A percentile compares a stretch with the other conserved stretches of the same genome.
These are phyloP conservation scores for Waltergamsia citrina DNA, from an alignment of 2,329 filamentous ascomycete genomes.

Conservation along the genomic window DNA sequence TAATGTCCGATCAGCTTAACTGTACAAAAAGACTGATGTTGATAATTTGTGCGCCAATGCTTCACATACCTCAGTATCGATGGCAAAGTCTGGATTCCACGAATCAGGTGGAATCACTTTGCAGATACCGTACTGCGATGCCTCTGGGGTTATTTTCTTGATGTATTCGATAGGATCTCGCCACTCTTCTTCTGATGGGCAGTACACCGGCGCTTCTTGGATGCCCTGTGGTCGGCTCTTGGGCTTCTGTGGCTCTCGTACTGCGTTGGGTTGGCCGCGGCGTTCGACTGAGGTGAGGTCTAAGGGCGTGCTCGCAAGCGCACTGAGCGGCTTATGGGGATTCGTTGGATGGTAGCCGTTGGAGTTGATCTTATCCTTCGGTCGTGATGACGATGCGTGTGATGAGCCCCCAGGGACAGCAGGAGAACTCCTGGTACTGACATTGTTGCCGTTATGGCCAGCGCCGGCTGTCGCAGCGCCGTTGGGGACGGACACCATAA, in stretches of 20 bases:
- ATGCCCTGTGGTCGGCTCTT: conserved; percentile 75
- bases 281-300: conserved; percentile 88
- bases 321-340: conserved; percentile 41
- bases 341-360: conserved; percentile 44
- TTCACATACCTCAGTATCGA: conserved; percentile 79
- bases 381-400: conserved; percentile 27
- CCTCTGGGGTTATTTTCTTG: conserved; percentile 81
- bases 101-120: conserved; percentile 90
- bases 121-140: conserved; percentile 80
- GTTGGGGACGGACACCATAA: conserved; percentile 30
- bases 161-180: conserved; percentile 92
- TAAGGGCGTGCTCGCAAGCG: conserved; percentile 52
- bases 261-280: conserved; percentile 70
- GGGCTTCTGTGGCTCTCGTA: conserved; percentile 67
- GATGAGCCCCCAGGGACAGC: conserved; percentile 27
- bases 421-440: conserved; percentile 43
- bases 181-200: conserved; percentile 88
- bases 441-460: conserved; percentile 32
- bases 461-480: conserved; percentile 22
- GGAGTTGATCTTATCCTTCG: conserved; percentile 43
- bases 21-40: too few species aligned
- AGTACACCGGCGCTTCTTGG: conserved; percentile 82
- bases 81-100: conserved; percentile 93
- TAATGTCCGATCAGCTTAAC: not conserved
- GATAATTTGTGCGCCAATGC: too few species aligned